Evolutionary conservation across 805 yeast genomes (phyloP).

Genomic region (Candida nonsorbophila): DNA sequence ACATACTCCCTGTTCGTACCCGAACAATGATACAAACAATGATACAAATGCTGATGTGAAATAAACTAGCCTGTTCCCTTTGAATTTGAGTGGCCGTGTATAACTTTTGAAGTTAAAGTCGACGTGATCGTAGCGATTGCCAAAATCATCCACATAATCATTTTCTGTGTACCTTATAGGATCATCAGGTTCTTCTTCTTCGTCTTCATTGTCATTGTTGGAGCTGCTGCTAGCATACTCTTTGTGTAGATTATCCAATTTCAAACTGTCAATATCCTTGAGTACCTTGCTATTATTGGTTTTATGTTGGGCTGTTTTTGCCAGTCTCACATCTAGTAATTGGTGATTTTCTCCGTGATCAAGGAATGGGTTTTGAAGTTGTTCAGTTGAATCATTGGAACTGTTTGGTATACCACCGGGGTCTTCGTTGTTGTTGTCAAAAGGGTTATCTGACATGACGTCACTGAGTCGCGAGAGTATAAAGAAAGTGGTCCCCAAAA

Average conservation of each 20-base stretch:
- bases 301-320: too few species aligned
- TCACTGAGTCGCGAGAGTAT: too few species aligned
- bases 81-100: constrained; percentile 25
- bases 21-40: constrained; percentile 35
- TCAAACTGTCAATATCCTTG: too few species aligned
- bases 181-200: constrained; percentile 11
- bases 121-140: constrained; percentile 29
- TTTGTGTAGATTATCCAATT: constrained; percentile 5
- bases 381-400: too few species aligned
- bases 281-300: too few species aligned
- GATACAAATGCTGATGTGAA: constrained; percentile 43
- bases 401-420: too few species aligned
- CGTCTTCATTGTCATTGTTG: constrained; percentile 1
- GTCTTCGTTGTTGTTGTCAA: too few species aligned
- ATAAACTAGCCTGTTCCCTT: constrained; percentile 36
- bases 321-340: too few species aligned
- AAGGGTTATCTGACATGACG: too few species aligned
- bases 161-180: constrained; percentile 9
- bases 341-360: too few species aligned
- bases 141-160: constrained; percentile 23
- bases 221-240: constrained; percentile 4
- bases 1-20: constrained; percentile 72
- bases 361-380: too few species aligned
- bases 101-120: constrained; percentile 31
- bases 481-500: too few species aligned